These are phyloP conservation scores for Phaseolus lunatus DNA, from an alignment of 306 rosid species.

Conservation along the genomic window DNA sequence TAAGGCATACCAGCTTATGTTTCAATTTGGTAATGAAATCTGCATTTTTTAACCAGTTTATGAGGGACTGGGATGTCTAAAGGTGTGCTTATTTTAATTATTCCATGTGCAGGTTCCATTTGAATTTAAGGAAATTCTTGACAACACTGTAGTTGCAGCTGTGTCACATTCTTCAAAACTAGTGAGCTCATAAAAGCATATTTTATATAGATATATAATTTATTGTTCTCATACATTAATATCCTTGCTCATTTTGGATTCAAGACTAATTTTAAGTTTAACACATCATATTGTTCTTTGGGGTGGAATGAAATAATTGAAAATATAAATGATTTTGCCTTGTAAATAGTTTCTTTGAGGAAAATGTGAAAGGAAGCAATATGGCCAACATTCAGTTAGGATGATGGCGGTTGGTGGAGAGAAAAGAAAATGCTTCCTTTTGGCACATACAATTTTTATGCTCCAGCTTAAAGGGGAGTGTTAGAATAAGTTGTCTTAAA, in stretches of 20 bases:
- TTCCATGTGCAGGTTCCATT: constrained; percentile 75
- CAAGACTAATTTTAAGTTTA: constrained; percentile 17
- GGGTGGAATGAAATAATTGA: constrained; percentile 29
- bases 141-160: constrained; percentile 84
- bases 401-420: constrained; percentile 9
- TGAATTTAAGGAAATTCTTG: constrained; percentile 94
- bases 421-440: constrained; percentile 11
- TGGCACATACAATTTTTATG: too few species aligned
- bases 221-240: neutral
- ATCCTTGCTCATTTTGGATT: constrained; percentile 31
- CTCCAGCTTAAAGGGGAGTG: too few species aligned
- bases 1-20: constrained; percentile 42
- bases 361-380: neutral
- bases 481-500: too few species aligned
- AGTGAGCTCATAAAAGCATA: constrained; percentile 59
- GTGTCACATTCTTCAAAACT: constrained; percentile 88
- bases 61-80: constrained; percentile 21
- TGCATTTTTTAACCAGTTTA: constrained; percentile 11
- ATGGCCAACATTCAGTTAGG: constrained; percentile 6
- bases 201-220: constrained; percentile 4
- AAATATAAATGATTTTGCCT: constrained; percentile 19
- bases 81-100: constrained; percentile 44
- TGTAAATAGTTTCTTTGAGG: constrained; percentile 34
- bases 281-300: constrained; percentile 21
- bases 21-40: constrained; percentile 30